These are phyloP conservation scores for Lithohypha guttulata DNA, from an alignment of 2,329 filamentous ascomycete species.

Conservation along the genomic window DNA sequence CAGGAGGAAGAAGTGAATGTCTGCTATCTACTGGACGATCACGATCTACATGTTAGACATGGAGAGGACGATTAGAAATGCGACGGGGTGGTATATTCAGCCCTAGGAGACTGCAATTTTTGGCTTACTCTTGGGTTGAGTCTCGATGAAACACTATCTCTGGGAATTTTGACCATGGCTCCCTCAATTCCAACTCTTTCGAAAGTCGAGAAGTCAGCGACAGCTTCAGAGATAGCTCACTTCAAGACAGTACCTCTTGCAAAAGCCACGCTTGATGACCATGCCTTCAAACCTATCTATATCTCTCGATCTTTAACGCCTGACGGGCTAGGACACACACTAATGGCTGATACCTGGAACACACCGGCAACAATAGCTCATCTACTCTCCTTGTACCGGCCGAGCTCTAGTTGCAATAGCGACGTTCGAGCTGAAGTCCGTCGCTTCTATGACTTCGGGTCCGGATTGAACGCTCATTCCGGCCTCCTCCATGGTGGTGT, in stretches of 20 bases:
- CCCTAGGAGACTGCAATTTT: too few relatives aligned
- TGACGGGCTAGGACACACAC: slow-evolving; percentile 12
- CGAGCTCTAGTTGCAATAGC: neutral
- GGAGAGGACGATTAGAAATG: too few relatives aligned
- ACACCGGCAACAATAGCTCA: slow-evolving; percentile 14
- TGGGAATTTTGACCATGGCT: too few relatives aligned
- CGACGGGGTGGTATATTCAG: too few relatives aligned
- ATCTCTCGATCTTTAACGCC: slow-evolving; percentile 13
- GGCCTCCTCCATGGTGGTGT: slow-evolving; percentile 24
- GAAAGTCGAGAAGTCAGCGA: too few relatives aligned
- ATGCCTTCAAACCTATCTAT: slow-evolving; percentile 12
- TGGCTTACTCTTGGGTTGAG: too few relatives aligned
- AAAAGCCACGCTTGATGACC: slow-evolving; percentile 24
- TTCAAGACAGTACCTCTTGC: slow-evolving; percentile 25
- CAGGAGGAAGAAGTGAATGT: too few relatives aligned
- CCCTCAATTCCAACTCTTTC: too few relatives aligned
- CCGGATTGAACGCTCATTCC: slow-evolving; percentile 23
- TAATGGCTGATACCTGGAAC: slow-evolving; percentile 20
- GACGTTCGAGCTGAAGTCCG: slow-evolving; percentile 17
- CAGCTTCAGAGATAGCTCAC: slow-evolving; percentile 11
- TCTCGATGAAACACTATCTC: too few relatives aligned
- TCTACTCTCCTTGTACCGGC: slow-evolving; percentile 13
- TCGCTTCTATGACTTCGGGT: slow-evolving; percentile 24
- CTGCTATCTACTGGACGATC: too few relatives aligned
- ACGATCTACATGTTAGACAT: too few relatives aligned